Evolutionary conservation across 371 early-diverging fungal species (phyloP), one percentile per base, ranked within the genome.

Genomic region (Phascolomyces articulosus): DNA sequence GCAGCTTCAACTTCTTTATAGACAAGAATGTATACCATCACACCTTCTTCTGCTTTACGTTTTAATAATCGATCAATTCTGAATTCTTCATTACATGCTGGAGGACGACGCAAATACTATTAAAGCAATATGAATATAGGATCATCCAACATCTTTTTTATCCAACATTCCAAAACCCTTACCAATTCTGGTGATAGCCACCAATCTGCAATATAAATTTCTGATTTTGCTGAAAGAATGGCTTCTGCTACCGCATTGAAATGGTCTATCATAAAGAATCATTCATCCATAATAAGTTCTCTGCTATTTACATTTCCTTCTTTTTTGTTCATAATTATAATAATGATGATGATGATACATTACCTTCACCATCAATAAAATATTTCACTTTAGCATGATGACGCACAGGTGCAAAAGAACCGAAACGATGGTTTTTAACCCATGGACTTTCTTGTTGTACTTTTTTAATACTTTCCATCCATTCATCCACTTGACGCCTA

Each of bases 1-100:
- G 96, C 92, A 11, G 91, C 79, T 0, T 91, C 76, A 62, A 95
- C 85, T 67, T 97, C 96, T 74, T 95, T 94, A 82, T 95, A 97
- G 4, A 97, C 82, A 0, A 94, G 81, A 49, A 97, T 87, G 67
- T 93, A 95, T 62, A 97, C 93, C 79, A 86, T 88, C 49, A 97
- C 91, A 8, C 96, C 96, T 71, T 94, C 87, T 70, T 87, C 83
- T 15, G 98, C 98, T 74, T 94, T 93, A 66, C 85, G 68, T 71
- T 93, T 77, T 18, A 97, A 75, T 54, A 96, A 68, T n/a, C 90
- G 72, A 73, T 97, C 98, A 10, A 97, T 60, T 41, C 98, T 84
- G 67, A 87, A 93, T 38, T 88, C 87, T 61, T 88, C 78, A 63
- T 94, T 84, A 38, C 86, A 70, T 60, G 82, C 84, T 16, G 91